Evolutionary conservation across 116 monocot species (phyloP).

Genomic region (Dioscorea cayenensis): DNA sequence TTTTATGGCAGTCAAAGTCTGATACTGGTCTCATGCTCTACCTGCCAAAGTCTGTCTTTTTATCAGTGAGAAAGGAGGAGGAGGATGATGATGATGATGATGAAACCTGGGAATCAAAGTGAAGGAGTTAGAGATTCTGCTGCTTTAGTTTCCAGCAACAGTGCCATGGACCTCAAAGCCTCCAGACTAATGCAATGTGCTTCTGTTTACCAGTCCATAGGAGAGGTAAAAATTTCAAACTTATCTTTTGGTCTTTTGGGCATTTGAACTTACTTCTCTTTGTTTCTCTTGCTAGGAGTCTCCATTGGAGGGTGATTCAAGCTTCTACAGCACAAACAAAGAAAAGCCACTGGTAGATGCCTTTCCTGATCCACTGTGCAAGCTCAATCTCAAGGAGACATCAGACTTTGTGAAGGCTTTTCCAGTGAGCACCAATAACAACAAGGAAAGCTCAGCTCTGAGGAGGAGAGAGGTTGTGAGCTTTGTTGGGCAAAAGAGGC

Average conservation of each 20-base stretch:
- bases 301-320: slow-evolving; percentile 13
- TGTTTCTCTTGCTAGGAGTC: slow-evolving; percentile 20
- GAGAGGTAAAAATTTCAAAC: slow-evolving; percentile 12
- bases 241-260: background rate
- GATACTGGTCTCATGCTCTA: slow-evolving; percentile 5
- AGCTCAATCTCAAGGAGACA: slow-evolving; percentile 65
- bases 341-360: slow-evolving; percentile 38
- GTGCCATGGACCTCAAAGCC: slow-evolving; percentile 30
- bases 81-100: slow-evolving; percentile 6
- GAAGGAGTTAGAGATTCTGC: slow-evolving; percentile 16
- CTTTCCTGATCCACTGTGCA: slow-evolving; percentile 59
- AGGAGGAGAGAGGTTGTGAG: slow-evolving; percentile 26
- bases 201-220: slow-evolving; percentile 6
- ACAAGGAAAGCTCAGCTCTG: slow-evolving; percentile 25
- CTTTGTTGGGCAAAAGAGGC: slow-evolving; percentile 25
- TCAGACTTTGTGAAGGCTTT: slow-evolving; percentile 70
- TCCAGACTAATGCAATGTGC: slow-evolving; percentile 15
- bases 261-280: slow-evolving; percentile 2
- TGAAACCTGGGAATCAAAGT: slow-evolving; percentile 7
- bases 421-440: slow-evolving; percentile 35
- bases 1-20: slow-evolving; percentile 12
- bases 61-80: background rate
- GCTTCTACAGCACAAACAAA: slow-evolving; percentile 12
- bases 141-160: slow-evolving; percentile 1
- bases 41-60: slow-evolving; percentile 14